phyloP scores from a whole-genome alignment of 495 filamentous ascomycete species.

The Neurospora hispaniola region DNA sequence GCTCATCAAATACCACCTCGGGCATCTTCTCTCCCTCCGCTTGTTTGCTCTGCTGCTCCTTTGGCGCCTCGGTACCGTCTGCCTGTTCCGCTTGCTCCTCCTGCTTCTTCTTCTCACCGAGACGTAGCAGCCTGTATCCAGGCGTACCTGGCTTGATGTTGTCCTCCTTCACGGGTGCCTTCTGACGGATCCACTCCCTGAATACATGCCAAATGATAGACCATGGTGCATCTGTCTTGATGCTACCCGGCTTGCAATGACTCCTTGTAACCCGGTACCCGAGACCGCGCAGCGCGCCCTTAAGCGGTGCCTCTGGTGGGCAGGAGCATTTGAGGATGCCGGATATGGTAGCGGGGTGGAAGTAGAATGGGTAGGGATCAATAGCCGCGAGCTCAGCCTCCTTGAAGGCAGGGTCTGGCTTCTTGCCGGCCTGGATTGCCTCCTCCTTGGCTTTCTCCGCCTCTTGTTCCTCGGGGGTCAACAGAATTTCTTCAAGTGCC shows the following conservation, averaged over 20 bases:
- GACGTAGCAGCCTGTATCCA: conserved; percentile 50
- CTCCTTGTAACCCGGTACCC: conserved; percentile 75
- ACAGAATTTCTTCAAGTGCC: conserved; percentile 62
- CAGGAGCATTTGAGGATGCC: conserved; percentile 68
- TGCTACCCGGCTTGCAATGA: conserved; percentile 77
- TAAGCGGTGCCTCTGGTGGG: conserved; percentile 57
- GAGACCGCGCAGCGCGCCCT: conserved; percentile 67
- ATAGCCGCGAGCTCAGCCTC: conserved; percentile 43
- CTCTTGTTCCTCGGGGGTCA: conserved; percentile 20
- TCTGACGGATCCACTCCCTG: conserved; percentile 78
- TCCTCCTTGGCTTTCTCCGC: conserved; percentile 2
- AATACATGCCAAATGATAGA: conserved; percentile 84
- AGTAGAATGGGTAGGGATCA: conserved; percentile 75
- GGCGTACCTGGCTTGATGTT: conserved; percentile 56
- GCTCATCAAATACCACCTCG: conserved; percentile 73
- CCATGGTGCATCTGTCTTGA: conserved; percentile 90
- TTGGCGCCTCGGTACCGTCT: conserved; percentile 17
- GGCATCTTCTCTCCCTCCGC: conserved; percentile 26
- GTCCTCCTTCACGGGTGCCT: conserved; percentile 57
- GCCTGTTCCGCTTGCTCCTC: conserved; percentile 8
- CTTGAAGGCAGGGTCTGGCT: conserved; percentile 19
- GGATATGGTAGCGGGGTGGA: conserved; percentile 60
- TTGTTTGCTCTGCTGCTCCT: conserved; percentile 5
- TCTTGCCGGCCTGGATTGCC: conserved; percentile 11
- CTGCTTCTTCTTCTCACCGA: conserved; percentile 19